Evolutionary conservation across 2,329 filamentous ascomycete species (phyloP), one percentile per base, ranked within the genome.

Genomic region (Mycosphaerella arachidis): DNA sequence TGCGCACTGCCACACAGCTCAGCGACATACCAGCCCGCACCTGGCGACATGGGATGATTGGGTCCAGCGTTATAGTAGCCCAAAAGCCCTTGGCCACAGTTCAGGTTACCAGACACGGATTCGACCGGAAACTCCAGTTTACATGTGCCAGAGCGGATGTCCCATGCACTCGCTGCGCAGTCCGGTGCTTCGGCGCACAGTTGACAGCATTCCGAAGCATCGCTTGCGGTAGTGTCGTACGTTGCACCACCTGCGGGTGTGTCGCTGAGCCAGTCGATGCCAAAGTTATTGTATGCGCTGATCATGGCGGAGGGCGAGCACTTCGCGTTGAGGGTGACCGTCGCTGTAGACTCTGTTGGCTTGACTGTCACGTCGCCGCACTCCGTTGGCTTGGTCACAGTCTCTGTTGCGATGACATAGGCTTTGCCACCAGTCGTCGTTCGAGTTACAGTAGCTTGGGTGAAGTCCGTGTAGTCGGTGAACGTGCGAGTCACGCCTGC

Each of bases 151-250:
- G 59, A 65, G 27, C 69, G 63, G 37, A 69, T 66, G 55, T 72
- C 70, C 69, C 70, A 72, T 6, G 64, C 62, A 55, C 66, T 69
- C 13, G 66, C 66, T 6, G 70, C 69, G 43, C 71, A 73, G 29
- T 66, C 53, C 24, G 62, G 59, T 1, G 67, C 62, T 33, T 69
- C 68, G 4, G 68, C 70, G 58, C 71, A 73, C 1, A 70, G 63
- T 62, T 73, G 71, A 58, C 71, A 73, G 61, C 71, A 73, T 12
- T 59, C 51, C 1, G 66, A 67, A 13, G 70, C 68, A 53, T 71
- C 69, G 24, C 53, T 60, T 16, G 70, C 68, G 48, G 63, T 71
- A 24, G 69, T 70, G 29, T 52, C 53, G 58, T 66, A 73, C 1
- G 63, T 62, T 16, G 68, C 70, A 57, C 71, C 71, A 18, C 59